Evolutionary conservation across 2,329 filamentous ascomycete genomes (phyloP).

Genomic region (Fusarium multiceps): DNA sequence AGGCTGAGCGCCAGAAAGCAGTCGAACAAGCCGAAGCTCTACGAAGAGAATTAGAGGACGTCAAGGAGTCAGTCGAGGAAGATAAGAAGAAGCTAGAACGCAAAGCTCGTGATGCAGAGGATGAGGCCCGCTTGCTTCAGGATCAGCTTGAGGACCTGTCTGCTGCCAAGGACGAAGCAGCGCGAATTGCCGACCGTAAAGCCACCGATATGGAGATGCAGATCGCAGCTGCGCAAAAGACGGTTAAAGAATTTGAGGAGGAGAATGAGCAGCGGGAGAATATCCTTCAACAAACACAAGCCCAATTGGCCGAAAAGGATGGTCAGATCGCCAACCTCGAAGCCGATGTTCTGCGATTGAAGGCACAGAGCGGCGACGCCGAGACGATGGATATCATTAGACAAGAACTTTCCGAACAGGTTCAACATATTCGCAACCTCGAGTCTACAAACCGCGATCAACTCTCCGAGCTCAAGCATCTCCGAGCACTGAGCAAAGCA

Average conservation of each 20-base stretch:
- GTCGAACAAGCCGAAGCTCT: conserved; percentile 62
- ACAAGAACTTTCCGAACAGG: conserved; percentile 88
- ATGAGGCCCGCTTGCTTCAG: conserved; percentile 77
- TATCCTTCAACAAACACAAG: conserved; percentile 70
- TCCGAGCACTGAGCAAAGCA: conserved; percentile 85
- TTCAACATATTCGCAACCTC: conserved; percentile 87
- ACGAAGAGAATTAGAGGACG: conserved; percentile 62
- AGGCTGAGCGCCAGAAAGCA: conserved; percentile 64
- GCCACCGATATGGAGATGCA: conserved; percentile 66
- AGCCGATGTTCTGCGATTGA: conserved; percentile 83
- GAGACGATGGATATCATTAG: conserved; percentile 89
- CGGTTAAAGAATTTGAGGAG: conserved; percentile 68
- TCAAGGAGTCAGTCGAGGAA: conserved; percentile 61
- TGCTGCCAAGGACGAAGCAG: conserved; percentile 73
- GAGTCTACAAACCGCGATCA: conserved; percentile 86
- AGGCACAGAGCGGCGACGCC: conserved; percentile 86
- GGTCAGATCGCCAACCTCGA: conserved; percentile 79
- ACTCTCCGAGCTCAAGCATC: conserved; percentile 79
- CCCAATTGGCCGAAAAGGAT: conserved; percentile 76
- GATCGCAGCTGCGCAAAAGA: conserved; percentile 58
- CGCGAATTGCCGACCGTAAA: conserved; percentile 69
- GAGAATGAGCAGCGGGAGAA: conserved; percentile 67
- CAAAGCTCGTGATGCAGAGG: conserved; percentile 75
- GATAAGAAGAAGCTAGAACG: conserved; percentile 75
- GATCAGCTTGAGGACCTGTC: conserved; percentile 83